Base-by-base conservation (phyloP, 257 asterid genomes). In the Striga asiatica region DNA sequence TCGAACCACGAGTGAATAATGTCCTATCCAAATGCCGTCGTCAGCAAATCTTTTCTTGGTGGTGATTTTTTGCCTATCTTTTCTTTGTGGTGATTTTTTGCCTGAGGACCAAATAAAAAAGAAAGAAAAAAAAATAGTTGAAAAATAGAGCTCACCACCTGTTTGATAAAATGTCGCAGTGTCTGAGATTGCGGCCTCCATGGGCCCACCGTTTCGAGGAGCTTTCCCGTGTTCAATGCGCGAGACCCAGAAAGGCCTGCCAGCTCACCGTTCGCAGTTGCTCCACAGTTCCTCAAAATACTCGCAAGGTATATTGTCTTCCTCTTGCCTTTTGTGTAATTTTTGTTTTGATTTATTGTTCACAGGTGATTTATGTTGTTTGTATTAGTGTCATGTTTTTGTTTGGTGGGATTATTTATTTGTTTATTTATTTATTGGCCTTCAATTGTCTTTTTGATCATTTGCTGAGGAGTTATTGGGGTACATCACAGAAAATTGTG, bases 131-230 rank as follows among this genome's bases (percentile, higher is more conserved):
- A 27, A 27, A 27, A 27, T 2, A 3, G 32, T 27, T 27, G 32
- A 2, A 2, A 3, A 2, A 27, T 4, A 32, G 39, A 3, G 68
- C 17, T 12, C 38, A 23, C 60, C 50, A 66, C 10, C 46, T 63
- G 76, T 74, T 68, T 27, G 78, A 60, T 42, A 61, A 69, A 66
- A 79, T 79, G 80, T 46, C 85, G 39, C 74, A 65, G 14, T 64
- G 64, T 38, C 29, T 73, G 42, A 62, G 64, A 34, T 52, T 76
- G 60, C 70, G 34, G 9, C 60, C 61, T 46, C 61, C 72, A 22
- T 20, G 62, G 23, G 8, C 56, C 37, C 65, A 58, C 57, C 60
- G 47, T 20, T 59, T 65, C 52, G 60, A 34, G 1, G 41, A 69
- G 8, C 41, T 65, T 54, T 50, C 76, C 2, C 39, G 74, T 3